Evolutionary conservation across 495 filamentous ascomycete genomes (phyloP), one percentile per base, ranked within the genome.

Genomic region (Penicillium longicatenatum): DNA sequence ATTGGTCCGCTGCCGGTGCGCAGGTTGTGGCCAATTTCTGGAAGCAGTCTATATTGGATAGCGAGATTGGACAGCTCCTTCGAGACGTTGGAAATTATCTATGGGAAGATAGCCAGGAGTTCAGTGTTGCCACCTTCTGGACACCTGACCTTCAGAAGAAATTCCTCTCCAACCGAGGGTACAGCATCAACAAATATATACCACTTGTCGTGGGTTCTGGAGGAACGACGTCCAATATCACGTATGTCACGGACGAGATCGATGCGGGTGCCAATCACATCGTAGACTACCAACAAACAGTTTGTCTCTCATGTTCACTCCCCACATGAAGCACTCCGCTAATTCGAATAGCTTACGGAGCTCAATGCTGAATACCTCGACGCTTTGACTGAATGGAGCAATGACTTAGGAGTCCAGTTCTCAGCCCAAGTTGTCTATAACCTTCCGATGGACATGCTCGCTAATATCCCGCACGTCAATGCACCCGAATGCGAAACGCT

Each of bases 51-150:
- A 59, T 82, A 10, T 60, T 84, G 1, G 60, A 62, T 16, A 62
- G 66, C 8, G 70, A 66, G 3, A 66, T 71, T 0, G 64, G 64
- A 29, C 55, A 62, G 3, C 60, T 79, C 8, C 48, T 82, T 30
- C 31, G 52, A 16, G 49, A 64, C 7, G 74, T 81, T 17, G 77
- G 74, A 0, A 70, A 72, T 22, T 81, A 79, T 62, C 71, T 73
- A 3, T 83, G 81, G 81, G 79, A 83, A 54, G 81, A 84, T 57
- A 80, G 77, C 44, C 64, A 79, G 26, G 78, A 81, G 50, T 73
- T 77, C 35, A 62, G 53, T 26, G 68, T 69, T 0, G 62, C 70
- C 12, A 64, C 75, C 10, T 77, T 68, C 33, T 82, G 79, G 79
- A 78, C 77, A 0, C 70, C 67, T 7, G 72, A 65, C 8, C 66